Base-by-base conservation (phyloP, 345 rosid genomes). In the Excoecaria cochinchinensis region DNA sequence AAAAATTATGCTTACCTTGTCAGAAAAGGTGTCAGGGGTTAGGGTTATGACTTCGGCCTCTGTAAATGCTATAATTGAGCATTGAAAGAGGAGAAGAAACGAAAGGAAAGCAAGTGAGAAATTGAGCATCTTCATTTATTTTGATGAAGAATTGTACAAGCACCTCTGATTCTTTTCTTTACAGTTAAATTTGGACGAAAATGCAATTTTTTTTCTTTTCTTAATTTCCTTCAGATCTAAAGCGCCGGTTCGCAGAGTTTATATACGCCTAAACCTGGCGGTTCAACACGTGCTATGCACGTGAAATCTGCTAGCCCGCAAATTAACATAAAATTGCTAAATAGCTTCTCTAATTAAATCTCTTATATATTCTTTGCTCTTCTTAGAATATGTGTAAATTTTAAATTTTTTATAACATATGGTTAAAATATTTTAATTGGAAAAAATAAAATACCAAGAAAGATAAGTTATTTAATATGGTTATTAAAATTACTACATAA, bases 11-110 rank as follows among this genome's bases (percentile, higher is more conserved):
- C 19, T 79, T 77, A 95, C 99, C 97, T 95, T 95, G 85, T 91
- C 99, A 50, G 93, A 87, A 88, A 93, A 95, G 59, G 98, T 95
- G 70, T 93, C 97, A 4, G 90, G 90, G 1, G 92, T 93, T 77
- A 93, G 89, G 73, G 94, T 85, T 72, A 95, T 87, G 74, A 95
- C 96, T 86, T 93, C 99, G 8, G 98, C 88, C 68, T 83, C 44
- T 36, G 76, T 22, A 14, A 31, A 74, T n/a, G 53, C 22, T 16
- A 75, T 64, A 13, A 79, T 44, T 15, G 82, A 63, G 69, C 57
- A 79, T 55, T 83, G 47, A 8, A 85, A 68, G 56, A 91, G 64
- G 39, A 67, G 75, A 14, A 72, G 1, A 65, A 86, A 75, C 39
- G 75, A 60, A 5, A 62, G 39, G 3, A 80, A 14, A 47, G 75